phyloP scores from a whole-genome alignment of 257 asterid genomes.

The Solanum pinnatisectum region DNA sequence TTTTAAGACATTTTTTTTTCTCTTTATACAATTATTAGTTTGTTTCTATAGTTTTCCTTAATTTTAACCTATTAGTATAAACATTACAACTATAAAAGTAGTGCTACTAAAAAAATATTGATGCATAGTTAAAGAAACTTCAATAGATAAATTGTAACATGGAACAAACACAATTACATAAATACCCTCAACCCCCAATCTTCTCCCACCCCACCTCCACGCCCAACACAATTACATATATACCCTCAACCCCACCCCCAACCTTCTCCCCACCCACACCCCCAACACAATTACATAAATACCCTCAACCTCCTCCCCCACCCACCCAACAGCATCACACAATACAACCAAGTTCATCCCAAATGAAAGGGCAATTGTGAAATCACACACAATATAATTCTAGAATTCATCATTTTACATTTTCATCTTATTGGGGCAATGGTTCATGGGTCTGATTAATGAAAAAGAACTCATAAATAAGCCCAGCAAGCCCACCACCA shows the following conservation, averaged over 20 bases:
- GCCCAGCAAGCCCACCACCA: constrained; percentile 45
- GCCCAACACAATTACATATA: neutral
- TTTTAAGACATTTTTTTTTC: neutral
- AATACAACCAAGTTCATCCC: neutral
- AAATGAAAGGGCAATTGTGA: neutral
- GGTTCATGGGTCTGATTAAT: constrained; percentile 26
- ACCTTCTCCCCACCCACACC: no score
- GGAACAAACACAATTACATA: neutral
- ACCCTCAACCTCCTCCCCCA: neutral
- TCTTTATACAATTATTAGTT: neutral
- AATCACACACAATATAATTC: neutral
- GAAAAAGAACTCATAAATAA: constrained; percentile 28
- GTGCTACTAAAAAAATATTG: neutral
- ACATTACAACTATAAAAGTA: neutral
- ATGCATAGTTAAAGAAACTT: neutral
- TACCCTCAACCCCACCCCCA: neutral
- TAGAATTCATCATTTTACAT: neutral
- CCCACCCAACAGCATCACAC: neutral
- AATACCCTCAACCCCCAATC: neutral
- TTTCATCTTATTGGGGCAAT: constrained; percentile 14
- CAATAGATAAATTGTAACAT: neutral
- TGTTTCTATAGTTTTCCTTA: neutral
- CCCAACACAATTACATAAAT: neutral
- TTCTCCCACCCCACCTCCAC: no score
- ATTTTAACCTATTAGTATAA: neutral